Conservation (phyloP, 768 basidiomycete species). For the Pulveroboletus sp. region DNA sequence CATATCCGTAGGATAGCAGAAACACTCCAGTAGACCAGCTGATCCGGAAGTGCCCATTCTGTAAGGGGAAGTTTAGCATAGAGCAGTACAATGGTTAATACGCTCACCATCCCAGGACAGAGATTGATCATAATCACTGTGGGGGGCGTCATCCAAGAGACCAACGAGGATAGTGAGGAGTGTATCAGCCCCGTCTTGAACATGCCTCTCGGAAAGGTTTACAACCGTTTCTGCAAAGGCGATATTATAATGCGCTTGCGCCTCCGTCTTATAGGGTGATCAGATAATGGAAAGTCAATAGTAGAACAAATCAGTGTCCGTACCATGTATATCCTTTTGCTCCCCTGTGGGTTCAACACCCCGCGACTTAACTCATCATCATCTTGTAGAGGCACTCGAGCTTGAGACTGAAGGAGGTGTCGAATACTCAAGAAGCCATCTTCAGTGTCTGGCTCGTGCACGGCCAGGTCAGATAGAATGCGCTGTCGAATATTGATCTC, state of each 20-base stretch:
- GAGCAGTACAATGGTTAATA: not conserved
- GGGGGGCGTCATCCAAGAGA: slow-evolving; percentile 66
- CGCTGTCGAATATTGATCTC: slow-evolving; percentile 75
- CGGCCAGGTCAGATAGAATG: slow-evolving; percentile 71
- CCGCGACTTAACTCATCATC: slow-evolving; percentile 10
- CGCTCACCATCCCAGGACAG: slow-evolving; percentile 74
- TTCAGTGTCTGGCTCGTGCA: slow-evolving; percentile 44
- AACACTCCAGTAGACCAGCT: slow-evolving; percentile 74
- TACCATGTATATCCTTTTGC: slow-evolving; percentile 53
- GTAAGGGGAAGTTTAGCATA: not conserved
- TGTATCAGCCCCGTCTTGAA: slow-evolving; percentile 46
- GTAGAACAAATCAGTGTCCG: slow-evolving; percentile 9
- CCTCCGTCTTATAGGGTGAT: slow-evolving; percentile 48
- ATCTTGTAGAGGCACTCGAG: slow-evolving; percentile 38
- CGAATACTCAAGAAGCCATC: slow-evolving; percentile 46
- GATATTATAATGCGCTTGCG: slow-evolving; percentile 72
- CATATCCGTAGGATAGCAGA: slow-evolving; percentile 71
- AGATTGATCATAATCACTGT: slow-evolving; percentile 71
- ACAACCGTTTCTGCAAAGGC: slow-evolving; percentile 77
- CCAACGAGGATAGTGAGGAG: slow-evolving; percentile 59
- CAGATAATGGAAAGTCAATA: not conserved
- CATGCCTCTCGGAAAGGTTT: slow-evolving; percentile 53
- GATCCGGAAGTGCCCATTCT: slow-evolving; percentile 88
- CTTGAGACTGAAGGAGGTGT: slow-evolving; percentile 57
- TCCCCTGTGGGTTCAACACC: slow-evolving; percentile 20